phyloP scores from a whole-genome alignment of 768 basidiomycete species.

The Tricholoma sp. region DNA sequence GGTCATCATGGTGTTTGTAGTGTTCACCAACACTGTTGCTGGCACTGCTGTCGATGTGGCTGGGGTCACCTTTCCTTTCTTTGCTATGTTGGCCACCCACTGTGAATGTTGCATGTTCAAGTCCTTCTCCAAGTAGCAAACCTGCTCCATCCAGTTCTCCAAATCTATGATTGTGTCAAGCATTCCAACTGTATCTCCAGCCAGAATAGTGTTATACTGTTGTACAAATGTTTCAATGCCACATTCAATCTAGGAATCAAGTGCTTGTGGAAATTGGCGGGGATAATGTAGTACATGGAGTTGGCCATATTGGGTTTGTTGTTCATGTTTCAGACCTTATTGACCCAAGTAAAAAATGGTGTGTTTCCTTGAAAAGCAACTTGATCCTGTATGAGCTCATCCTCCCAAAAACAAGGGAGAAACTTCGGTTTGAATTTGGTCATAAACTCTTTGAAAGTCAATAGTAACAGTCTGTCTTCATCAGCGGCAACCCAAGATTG shows the following conservation, averaged over 20 bases:
- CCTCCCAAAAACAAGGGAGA: neutral
- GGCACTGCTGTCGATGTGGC: neutral
- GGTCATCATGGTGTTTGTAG: no score
- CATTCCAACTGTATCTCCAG: neutral
- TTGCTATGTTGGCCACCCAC: neutral
- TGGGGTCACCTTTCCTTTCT: neutral
- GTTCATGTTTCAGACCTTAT: neutral
- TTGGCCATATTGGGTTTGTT: no score
- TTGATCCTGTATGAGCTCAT: neutral
- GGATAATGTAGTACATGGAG: neutral
- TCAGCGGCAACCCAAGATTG: neutral
- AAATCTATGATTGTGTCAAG: neutral
- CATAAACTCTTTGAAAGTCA: neutral
- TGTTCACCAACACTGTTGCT: no score
- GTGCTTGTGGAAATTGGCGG: neutral
- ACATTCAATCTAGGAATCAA: neutral
- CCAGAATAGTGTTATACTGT: neutral
- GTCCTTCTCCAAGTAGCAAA: neutral
- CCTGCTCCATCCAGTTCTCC: neutral
- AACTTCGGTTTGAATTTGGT: no score
- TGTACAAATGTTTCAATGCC: neutral
- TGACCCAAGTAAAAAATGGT: neutral
- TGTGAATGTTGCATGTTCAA: neutral
- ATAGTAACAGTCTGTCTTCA: no score
- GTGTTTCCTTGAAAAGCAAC: neutral